Evolutionary conservation across 768 basidiomycete species (phyloP).

Genomic region (Phlebiopsis gigantea): DNA sequence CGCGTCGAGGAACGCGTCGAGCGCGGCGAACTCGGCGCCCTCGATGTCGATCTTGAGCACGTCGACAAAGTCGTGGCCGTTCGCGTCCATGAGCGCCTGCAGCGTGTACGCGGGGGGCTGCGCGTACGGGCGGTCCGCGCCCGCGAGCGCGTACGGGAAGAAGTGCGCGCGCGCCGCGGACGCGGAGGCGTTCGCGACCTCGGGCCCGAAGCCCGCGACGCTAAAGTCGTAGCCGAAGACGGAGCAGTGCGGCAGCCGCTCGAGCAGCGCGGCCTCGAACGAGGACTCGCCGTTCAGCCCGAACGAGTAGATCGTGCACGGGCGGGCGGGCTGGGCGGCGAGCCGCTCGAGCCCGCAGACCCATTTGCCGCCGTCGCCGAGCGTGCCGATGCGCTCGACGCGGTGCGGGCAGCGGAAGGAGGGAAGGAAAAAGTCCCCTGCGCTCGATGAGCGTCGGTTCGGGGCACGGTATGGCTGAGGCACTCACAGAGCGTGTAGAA

Average conservation of each 20-base stretch:
- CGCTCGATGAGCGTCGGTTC: background rate
- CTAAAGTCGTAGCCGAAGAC: constrained; percentile 39
- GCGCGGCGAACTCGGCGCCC: constrained; percentile 55
- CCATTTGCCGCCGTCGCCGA: constrained; percentile 53
- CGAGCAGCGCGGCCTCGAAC: constrained; percentile 43
- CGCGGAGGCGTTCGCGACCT: constrained; percentile 28
- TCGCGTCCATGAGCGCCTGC: constrained; percentile 53
- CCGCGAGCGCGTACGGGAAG: constrained; percentile 29
- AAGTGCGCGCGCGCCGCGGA: constrained; percentile 40
- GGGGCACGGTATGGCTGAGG: background rate
- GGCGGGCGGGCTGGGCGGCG: constrained; percentile 26
- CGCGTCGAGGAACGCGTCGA: constrained; percentile 40
- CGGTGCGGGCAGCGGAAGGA: constrained; percentile 46
- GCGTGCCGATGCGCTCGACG: constrained; percentile 38
- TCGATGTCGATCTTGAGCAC: constrained; percentile 71
- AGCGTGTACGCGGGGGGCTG: constrained; percentile 52
- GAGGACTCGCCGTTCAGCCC: constrained; percentile 46
- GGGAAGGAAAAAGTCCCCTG: constrained; percentile 53
- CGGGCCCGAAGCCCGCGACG: constrained; percentile 39
- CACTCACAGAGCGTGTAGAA: constrained; percentile 19
- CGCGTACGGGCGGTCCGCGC: constrained; percentile 28
- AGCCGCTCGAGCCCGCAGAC: constrained; percentile 42
- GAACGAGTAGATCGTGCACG: constrained; percentile 44
- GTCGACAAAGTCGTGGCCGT: constrained; percentile 65
- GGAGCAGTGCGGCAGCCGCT: constrained; percentile 33